Conservation (phyloP, 2,329 filamentous ascomycete species). For the Ciborinia camelliae region DNA sequence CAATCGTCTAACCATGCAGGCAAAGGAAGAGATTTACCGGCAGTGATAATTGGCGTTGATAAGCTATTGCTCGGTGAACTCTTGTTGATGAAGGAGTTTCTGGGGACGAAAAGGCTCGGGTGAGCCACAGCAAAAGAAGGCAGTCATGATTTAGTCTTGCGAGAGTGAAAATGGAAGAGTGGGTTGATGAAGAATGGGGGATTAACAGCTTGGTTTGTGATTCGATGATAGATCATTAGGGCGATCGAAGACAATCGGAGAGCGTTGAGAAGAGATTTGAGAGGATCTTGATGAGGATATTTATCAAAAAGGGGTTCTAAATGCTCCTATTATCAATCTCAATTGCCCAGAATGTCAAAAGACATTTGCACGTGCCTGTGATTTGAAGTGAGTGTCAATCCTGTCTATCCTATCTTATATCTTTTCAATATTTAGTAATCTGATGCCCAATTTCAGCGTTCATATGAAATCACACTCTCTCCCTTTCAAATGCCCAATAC, state of each 20-base stretch:
- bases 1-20: too few species aligned
- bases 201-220: not conserved
- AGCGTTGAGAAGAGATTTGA: not conserved
- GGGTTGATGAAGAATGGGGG: not conserved
- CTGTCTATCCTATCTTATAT: not conserved
- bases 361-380: not conserved
- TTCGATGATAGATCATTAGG: not conserved
- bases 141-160: not conserved
- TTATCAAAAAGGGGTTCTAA: not conserved
- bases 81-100: not conserved
- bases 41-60: not conserved
- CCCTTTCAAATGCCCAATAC: not conserved
- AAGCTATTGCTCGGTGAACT: constrained; percentile 1
- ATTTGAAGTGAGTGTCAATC: constrained; percentile 12
- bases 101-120: not conserved
- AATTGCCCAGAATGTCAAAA: not conserved
- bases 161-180: not conserved
- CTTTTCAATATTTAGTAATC: too few species aligned
- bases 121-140: constrained; percentile 5
- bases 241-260: not conserved
- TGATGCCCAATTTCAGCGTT: not conserved
- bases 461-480: constrained; percentile 7
- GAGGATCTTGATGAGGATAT: rapidly evolving
- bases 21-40: too few species aligned
- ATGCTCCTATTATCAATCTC: not conserved